Evolutionary conservation across 495 filamentous ascomycete species (phyloP), one percentile per base, ranked within the genome.

Genomic region (Talaromyces adpressus): DNA sequence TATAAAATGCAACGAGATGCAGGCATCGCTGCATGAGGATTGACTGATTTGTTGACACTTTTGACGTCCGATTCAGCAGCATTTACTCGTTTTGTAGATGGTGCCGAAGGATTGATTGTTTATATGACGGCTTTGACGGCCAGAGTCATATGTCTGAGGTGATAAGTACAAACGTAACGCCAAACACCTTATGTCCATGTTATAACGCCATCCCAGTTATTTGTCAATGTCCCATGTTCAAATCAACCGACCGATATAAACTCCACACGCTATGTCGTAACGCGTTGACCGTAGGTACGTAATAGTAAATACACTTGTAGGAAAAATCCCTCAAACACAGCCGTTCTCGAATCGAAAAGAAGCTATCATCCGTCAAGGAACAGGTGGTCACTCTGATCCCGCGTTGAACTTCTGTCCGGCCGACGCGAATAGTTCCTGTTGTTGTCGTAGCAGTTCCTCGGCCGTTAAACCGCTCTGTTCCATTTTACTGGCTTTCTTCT

Each of bases 401-500:
- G 75, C 74, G 63, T 90, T 85, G 74, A 89, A 91, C 70, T 91
- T 91, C 62, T 88, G 86, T 0, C 83, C 87, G 29, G 94, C 95
- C 29, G 85, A 88, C 34, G 88, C 85, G 73, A 98, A 98, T 69
- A 97, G 84, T 72, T 94, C 91, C 78, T 92, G 86, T 70, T 98
- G 94, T 65, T 96, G 85, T 12, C 87, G 84, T 51, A 96, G 81
- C 22, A 98, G 83, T 74, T 98, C 88, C 68, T 95, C 94, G 72
- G 96, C 84, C 0, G 89, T 88, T 75, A 98, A 72, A 4, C 94
- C 94, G 71, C 91, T 96, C 71, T 91, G 87, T 70, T 97, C 94
- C 76, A 97, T 89, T 77, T 97, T 98, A 75, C 91, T 95, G 65
- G 93, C 88, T 71, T 96, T 96, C 83, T 96, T 96, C 79, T 98